A percentile compares a stretch with the other conserved stretches of the same genome.
Evolutionary conservation across 23 red algal genomes (phyloP).

Genomic region (Porphyridium purpureum): DNA sequence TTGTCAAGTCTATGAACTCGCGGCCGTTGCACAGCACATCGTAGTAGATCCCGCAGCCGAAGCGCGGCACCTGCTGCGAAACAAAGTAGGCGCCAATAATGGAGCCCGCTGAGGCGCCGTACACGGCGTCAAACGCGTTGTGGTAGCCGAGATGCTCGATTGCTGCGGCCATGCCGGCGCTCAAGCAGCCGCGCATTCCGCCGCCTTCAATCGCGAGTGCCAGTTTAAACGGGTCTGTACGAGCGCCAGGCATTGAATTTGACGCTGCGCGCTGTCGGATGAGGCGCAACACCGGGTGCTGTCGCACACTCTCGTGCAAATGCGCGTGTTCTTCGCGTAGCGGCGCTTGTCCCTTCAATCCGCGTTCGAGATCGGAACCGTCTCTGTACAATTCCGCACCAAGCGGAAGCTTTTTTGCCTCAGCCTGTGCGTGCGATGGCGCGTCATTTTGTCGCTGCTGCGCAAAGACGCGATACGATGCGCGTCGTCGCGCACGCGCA

Average conservation of each 20-base stretch:
- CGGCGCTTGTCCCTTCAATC: too few relatives aligned
- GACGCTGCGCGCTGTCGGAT: constrained; percentile 9
- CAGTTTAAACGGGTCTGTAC: constrained; percentile 25
- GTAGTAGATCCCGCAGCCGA: constrained; percentile 55
- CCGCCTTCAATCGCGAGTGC: constrained; percentile 62
- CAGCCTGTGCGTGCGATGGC: too few relatives aligned
- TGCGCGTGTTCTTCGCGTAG: too few relatives aligned
- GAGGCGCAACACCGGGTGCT: constrained; percentile 45
- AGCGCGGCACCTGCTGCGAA: constrained; percentile 31
- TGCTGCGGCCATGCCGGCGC: constrained; percentile 61
- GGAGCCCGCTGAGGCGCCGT: constrained; percentile 50
- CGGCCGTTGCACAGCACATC: constrained; percentile 22
- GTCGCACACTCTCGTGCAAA: neutral
- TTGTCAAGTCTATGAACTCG: too few relatives aligned
- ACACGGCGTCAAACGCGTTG: constrained; percentile 62
- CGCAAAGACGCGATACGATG: too few relatives aligned
- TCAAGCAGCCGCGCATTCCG: constrained; percentile 56
- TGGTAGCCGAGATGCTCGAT: constrained; percentile 37
- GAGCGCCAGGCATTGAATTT: constrained; percentile 22
- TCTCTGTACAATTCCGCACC: too few relatives aligned
- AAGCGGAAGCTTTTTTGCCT: too few relatives aligned
- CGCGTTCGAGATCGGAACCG: too few relatives aligned
- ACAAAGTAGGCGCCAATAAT: constrained; percentile 76
- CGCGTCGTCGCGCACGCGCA: too few relatives aligned
- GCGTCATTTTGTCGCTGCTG: too few relatives aligned